Evolutionary conservation across 306 rosid genomes (phyloP).

Genomic region (Arachis hypogaea): DNA sequence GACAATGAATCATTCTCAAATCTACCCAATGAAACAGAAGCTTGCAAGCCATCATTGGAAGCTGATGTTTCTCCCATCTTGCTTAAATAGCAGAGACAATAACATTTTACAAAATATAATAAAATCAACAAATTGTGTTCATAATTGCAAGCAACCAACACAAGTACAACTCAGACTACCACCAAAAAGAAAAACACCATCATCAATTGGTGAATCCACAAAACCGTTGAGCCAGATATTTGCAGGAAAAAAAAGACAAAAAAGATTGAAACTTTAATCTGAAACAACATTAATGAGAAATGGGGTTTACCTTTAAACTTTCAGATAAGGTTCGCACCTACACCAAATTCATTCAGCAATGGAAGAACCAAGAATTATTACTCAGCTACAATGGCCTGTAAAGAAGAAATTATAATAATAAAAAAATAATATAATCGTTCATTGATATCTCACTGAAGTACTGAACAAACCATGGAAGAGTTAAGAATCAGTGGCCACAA

Average conservation of each 20-base stretch:
- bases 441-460: constrained; percentile 54
- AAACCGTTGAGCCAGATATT: constrained; percentile 30
- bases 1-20: constrained; percentile 89
- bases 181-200: constrained; percentile 25
- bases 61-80: constrained; percentile 80
- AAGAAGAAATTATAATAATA: constrained; percentile 22
- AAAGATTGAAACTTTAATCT: constrained; percentile 19
- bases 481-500: constrained; percentile 29
- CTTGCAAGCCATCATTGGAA: constrained; percentile 66
- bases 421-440: constrained; percentile 37
- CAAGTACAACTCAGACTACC: constrained; percentile 40
- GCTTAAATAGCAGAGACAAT: constrained; percentile 37
- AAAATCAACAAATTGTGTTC: constrained; percentile 31
- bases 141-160: constrained; percentile 43
- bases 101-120: not conserved
- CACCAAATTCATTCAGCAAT: constrained; percentile 61
- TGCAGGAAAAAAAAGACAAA: constrained; percentile 19
- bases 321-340: constrained; percentile 48
- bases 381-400: constrained; percentile 40
- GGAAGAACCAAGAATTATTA: constrained; percentile 29
- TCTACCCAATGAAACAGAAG: constrained; percentile 91
- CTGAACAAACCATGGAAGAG: constrained; percentile 45
- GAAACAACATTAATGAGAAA: constrained; percentile 41
- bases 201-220: constrained; percentile 23
- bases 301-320: constrained; percentile 58